Percentiles rank a stretch among this genome's conserved stretches.
Evolutionary conservation across 805 yeast genomes (phyloP).

Genomic region (Priceomyces carsonii): DNA sequence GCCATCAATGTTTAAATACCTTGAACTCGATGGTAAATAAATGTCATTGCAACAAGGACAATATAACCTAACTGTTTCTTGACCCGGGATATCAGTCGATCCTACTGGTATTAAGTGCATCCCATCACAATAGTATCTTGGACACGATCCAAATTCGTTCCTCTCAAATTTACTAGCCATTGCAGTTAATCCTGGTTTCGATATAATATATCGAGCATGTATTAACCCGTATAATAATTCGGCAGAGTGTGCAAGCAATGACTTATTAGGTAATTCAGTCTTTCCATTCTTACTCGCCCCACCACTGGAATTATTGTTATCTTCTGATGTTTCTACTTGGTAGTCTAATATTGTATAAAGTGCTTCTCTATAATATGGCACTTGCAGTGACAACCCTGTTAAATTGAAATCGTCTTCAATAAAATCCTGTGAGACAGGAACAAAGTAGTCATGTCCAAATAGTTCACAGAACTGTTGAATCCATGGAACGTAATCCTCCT

Average conservation of each 20-base stretch:
- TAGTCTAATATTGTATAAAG: constrained; percentile 86
- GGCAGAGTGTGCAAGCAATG: constrained; percentile 84
- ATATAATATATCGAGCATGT: constrained; percentile 86
- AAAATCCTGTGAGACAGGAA: constrained; percentile 87
- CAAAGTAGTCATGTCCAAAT: constrained; percentile 87
- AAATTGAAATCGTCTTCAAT: constrained; percentile 96
- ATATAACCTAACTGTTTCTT: constrained; percentile 86
- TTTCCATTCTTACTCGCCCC: constrained; percentile 9
- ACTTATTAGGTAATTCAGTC: constrained; percentile 60
- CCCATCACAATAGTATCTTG: constrained; percentile 85
- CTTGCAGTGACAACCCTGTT: constrained; percentile 82
- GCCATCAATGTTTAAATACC: constrained; percentile 89
- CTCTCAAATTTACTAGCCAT: constrained; percentile 94
- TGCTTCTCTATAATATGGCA: constrained; percentile 90
- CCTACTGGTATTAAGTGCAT: constrained; percentile 93
- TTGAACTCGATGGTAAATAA: constrained; percentile 82
- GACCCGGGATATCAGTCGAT: constrained; percentile 84
- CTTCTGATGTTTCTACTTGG: constrained; percentile 55
- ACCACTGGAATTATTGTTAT: constrained; percentile 14
- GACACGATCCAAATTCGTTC: constrained; percentile 88
- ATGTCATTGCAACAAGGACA: constrained; percentile 95
- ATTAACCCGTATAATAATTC: constrained; percentile 91
- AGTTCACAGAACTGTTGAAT: constrained; percentile 74
- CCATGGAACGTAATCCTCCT: constrained; percentile 74
- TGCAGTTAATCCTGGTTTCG: constrained; percentile 84